Percentiles rank a stretch among this genome's conserved stretches.
Evolutionary conservation across 495 filamentous ascomycete genomes (phyloP).

Genomic region (Annulohypoxylon nitens): DNA sequence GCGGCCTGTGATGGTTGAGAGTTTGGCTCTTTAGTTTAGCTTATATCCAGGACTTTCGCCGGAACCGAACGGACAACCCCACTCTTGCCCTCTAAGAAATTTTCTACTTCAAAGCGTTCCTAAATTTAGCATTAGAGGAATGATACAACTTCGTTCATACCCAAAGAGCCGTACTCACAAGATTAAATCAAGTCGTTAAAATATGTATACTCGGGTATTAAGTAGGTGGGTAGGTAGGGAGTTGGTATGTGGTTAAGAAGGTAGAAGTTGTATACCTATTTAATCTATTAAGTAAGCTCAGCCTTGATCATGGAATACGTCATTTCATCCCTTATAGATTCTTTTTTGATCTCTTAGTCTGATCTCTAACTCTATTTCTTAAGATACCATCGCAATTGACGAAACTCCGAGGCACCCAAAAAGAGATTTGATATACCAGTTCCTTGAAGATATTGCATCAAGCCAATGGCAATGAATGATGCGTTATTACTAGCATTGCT

Average conservation of each 20-base stretch:
- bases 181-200: too few species aligned
- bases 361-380: background rate
- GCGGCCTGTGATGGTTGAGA: slow-evolving; percentile 29
- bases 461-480: background rate
- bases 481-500: background rate
- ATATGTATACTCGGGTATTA: too few species aligned
- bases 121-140: too few species aligned
- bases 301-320: background rate
- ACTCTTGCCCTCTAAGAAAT: background rate
- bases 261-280: too few species aligned
- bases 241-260: too few species aligned
- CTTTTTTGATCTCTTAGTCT: background rate
- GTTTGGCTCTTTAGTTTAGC: background rate
- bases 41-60: slow-evolving; percentile 1
- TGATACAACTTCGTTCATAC: too few species aligned
- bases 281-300: too few species aligned
- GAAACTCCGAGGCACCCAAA: background rate
- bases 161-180: too few species aligned
- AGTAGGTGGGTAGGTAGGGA: too few species aligned
- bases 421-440: background rate
- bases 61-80: slow-evolving; percentile 7
- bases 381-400: background rate
- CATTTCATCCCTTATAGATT: background rate
- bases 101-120: background rate
- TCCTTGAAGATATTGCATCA: background rate